Conservation (phyloP, 495 filamentous ascomycete genomes). For the Tuber calosporum region DNA sequence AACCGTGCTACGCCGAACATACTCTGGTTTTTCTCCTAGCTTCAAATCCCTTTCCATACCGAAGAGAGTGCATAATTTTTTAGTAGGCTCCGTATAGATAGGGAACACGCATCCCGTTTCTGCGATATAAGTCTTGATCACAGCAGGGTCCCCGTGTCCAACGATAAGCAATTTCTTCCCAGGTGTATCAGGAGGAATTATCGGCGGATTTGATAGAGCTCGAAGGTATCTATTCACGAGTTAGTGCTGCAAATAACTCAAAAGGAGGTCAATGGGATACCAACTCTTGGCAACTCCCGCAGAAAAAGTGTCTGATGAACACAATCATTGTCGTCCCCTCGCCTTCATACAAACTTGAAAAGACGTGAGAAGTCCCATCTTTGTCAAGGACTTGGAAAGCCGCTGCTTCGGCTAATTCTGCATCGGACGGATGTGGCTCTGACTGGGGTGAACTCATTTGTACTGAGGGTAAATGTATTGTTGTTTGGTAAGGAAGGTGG, state of each 20-base stretch:
- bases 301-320: constrained; percentile 87
- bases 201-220: constrained; percentile 51
- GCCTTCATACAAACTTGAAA: constrained; percentile 61
- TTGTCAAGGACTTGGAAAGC: constrained; percentile 1
- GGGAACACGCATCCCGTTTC: constrained; percentile 64
- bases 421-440: constrained; percentile 16
- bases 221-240: constrained; percentile 57
- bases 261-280: constrained; percentile 4
- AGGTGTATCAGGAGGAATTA: constrained; percentile 49
- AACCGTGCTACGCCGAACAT: constrained; percentile 53
- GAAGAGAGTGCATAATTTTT: constrained; percentile 61
- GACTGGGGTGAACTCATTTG: not conserved
- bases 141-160: constrained; percentile 66
- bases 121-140: constrained; percentile 62
- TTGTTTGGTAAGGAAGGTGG: not conserved
- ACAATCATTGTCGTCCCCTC: constrained; percentile 48
- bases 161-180: constrained; percentile 49
- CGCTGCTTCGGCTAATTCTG: constrained; percentile 13
- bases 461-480: not conserved
- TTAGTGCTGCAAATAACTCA: not conserved
- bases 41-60: constrained; percentile 62
- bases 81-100: constrained; percentile 72
- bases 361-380: constrained; percentile 55
- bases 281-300: constrained; percentile 56
- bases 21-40: constrained; percentile 59